These are phyloP conservation scores for Fusarium sulawesiense DNA, from an alignment of 2,329 filamentous ascomycete genomes.

Conservation along the genomic window DNA sequence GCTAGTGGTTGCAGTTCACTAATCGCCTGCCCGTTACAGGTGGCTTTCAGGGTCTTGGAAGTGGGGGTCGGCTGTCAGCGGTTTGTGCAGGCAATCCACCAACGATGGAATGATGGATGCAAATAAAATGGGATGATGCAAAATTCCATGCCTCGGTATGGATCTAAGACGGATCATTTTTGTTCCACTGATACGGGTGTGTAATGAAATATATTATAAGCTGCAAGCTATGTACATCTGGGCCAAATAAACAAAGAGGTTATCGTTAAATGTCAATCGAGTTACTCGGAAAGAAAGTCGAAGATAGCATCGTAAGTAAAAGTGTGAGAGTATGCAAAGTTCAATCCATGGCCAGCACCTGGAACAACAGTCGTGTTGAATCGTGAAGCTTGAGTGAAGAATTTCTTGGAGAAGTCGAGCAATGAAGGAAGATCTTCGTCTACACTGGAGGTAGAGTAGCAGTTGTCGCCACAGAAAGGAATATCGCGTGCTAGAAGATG, in stretches of 20 bases:
- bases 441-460: conserved; percentile 57
- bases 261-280: background rate
- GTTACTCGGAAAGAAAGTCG: conserved; percentile 50
- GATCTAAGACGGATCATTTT: conserved; percentile 6
- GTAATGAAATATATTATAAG: background rate
- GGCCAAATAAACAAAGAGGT: background rate
- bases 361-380: conserved; percentile 68
- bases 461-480: conserved; percentile 73
- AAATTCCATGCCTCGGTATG: background rate
- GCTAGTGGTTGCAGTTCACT: conserved; percentile 34
- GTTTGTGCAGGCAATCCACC: conserved; percentile 34
- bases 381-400: conserved; percentile 58
- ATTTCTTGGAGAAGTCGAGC: conserved; percentile 54
- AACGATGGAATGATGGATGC: background rate
- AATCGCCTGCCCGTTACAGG: conserved; percentile 35
- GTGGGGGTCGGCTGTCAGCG: conserved; percentile 36
- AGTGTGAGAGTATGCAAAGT: conserved; percentile 55
- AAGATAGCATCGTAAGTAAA: conserved; percentile 52
- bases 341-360: conserved; percentile 63
- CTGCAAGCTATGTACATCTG: conserved; percentile 1
- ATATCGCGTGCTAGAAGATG: conserved; percentile 56
- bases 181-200: background rate
- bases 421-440: conserved; percentile 53
- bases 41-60: conserved; percentile 16
- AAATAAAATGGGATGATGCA: background rate